Evolutionary conservation across 352 stramenopile genomes (phyloP), one percentile per base, ranked within the genome.

Genomic region (Phytophthora pinifolia): DNA sequence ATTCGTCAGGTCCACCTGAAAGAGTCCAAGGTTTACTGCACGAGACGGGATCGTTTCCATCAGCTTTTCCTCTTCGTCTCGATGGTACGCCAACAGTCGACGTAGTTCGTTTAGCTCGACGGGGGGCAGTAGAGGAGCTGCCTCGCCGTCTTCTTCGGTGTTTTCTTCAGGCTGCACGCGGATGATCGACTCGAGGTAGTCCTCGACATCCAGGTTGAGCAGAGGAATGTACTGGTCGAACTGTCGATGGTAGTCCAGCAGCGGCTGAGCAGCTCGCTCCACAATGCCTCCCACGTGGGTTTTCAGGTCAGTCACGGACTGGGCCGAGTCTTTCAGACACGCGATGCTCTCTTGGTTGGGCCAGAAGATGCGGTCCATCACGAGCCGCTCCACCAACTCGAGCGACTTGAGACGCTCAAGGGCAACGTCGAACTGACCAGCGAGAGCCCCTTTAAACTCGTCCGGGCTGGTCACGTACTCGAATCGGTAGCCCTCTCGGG

Each of bases 351-450:
- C 90, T 59, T 98, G 88, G 31, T 96, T 92, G 2, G 86, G 85
- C 95, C 95, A 98, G 47, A 98, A 98, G 2, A 98, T 89, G 6
- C 85, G 83, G 53, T 98, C 86, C 94, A 98, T 98, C 20, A 98
- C 92, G 1, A 96, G 62, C 12, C 89, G 70, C 54, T 98, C 95
- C 5, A 98, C 86, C 4, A 95, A 70, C 31, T 95, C 79, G 6
- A 98, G 76, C 10, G 89, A 83, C 57, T 94, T 82, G 13, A 98
- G 46, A 3, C 75, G 74, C 38, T 88, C 71, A 9, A 98, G 56
- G 2, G 72, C 82, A 2, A 79, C 68, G 41, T 97, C 88, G 46
- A 98, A 96, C 39, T 92, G 77, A 9, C 70, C 65, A 10, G 79
- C 59, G 0, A 96, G 55, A 4, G 75, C 71, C 12, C 85, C 67